These are phyloP conservation scores for Heritiera fomes DNA, from an alignment of 345 rosid genomes.

Conservation along the genomic window DNA sequence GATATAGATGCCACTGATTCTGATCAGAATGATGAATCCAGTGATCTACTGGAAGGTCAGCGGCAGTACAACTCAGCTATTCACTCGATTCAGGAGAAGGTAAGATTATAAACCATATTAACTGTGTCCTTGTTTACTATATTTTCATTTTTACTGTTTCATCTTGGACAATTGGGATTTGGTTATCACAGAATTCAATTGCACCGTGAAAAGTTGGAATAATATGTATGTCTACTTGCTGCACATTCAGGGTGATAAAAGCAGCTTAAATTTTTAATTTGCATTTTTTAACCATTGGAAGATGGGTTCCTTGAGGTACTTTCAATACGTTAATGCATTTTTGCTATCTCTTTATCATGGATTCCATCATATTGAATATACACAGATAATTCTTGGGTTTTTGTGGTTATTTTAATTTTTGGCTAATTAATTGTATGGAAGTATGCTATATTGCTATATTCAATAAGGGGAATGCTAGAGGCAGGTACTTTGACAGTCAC, in stretches of 20 bases:
- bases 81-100: conserved; percentile 94
- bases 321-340: no score
- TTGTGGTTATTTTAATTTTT: no score
- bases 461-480: no score
- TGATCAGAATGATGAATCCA: conserved; percentile 76
- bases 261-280: not conserved
- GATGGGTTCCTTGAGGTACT: no score
- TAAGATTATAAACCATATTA: conserved; percentile 30
- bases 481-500: no score
- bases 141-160: conserved; percentile 10
- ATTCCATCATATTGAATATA: no score
- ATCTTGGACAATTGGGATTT: not conserved
- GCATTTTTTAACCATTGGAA: no score
- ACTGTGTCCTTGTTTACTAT: not conserved
- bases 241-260: not conserved
- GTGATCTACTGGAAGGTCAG: conserved; percentile 94
- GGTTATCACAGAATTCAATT: conserved; percentile 7
- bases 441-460: no score
- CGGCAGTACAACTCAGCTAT: conserved; percentile 95
- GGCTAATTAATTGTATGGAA: no score
- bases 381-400: no score
- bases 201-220: not conserved
- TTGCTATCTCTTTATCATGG: no score
- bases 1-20: conserved; percentile 65
- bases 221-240: not conserved